phyloP scores from a whole-genome alignment of 148 eudicot genomes.

The Fagopyrum homotropicum region DNA sequence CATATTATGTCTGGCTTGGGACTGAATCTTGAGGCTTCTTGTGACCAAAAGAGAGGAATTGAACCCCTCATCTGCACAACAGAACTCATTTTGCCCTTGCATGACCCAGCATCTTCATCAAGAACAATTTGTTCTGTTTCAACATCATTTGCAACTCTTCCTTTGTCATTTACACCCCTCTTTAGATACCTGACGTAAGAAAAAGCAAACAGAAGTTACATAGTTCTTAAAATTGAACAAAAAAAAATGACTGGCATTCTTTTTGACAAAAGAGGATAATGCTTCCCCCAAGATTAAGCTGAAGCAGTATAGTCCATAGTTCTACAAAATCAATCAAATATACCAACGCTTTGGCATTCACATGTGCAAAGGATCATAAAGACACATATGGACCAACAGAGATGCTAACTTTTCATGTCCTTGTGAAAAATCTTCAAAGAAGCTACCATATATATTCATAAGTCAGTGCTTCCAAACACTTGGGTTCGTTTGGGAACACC shows the following conservation, averaged over 20 bases:
- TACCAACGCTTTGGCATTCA: not conserved
- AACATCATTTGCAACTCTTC: conserved; percentile 98
- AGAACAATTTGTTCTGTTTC: conserved; percentile 96
- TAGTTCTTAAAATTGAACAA: not conserved
- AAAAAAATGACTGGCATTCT: not conserved
- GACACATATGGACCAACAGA: not conserved
- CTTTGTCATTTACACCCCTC: conserved; percentile 96
- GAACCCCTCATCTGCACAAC: conserved; percentile 99
- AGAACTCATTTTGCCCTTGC: conserved; percentile 94
- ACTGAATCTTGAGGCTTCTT: conserved; percentile 95
- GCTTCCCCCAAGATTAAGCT: not conserved
- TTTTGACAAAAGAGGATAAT: not conserved
- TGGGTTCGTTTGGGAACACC: too few species aligned
- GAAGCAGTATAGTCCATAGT: not conserved
- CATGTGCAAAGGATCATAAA: not conserved
- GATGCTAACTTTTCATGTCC: not conserved
- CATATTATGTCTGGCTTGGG: conserved; percentile 98
- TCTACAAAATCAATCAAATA: not conserved
- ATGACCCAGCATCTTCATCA: conserved; percentile 96
- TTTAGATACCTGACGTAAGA: conserved; percentile 68
- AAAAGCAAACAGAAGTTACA: not conserved
- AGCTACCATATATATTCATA: not conserved
- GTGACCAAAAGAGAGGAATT: conserved; percentile 99
- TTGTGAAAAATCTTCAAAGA: not conserved
- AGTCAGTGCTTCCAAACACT: too few species aligned